Conservation (phyloP, 805 yeast species). For the Yamadazyma nakazawae region DNA sequence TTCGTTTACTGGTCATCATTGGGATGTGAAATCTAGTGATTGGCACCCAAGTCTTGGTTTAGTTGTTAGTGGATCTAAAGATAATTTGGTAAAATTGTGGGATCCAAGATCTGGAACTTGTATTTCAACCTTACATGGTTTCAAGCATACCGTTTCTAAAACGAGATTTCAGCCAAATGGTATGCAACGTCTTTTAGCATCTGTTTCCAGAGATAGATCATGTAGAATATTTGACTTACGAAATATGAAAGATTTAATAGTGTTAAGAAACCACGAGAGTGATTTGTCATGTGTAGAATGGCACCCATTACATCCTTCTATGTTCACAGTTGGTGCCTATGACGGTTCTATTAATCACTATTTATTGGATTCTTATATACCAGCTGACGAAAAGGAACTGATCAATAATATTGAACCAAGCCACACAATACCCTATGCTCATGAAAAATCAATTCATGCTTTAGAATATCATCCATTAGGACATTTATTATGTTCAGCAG, state of each 20-base stretch:
- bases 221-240: slow-evolving; percentile 85
- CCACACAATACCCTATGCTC: slow-evolving; percentile 84
- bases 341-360: slow-evolving; percentile 86
- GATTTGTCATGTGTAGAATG: slow-evolving; percentile 85
- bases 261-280: slow-evolving; percentile 74
- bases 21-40: slow-evolving; percentile 97
- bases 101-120: slow-evolving; percentile 83
- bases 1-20: slow-evolving; percentile 84
- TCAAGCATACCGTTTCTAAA: slow-evolving; percentile 89
- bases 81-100: slow-evolving; percentile 90
- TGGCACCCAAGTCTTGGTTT: slow-evolving; percentile 93
- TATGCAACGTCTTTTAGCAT: slow-evolving; percentile 67
- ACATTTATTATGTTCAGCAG: slow-evolving; percentile 85
- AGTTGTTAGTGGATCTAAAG: slow-evolving; percentile 91
- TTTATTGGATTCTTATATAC: slow-evolving; percentile 51
- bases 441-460: slow-evolving; percentile 87
- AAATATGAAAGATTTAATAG: slow-evolving; percentile 71
- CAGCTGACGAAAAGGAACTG: slow-evolving; percentile 24
- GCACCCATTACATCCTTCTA: slow-evolving; percentile 85
- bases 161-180: slow-evolving; percentile 85
- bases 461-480: slow-evolving; percentile 93
- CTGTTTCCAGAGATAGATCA: slow-evolving; percentile 85
- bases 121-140: slow-evolving; percentile 80
- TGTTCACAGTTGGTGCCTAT: slow-evolving; percentile 81
- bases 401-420: slow-evolving; percentile 31